These are phyloP conservation scores for Geosiphon pyriformis DNA, from an alignment of 192 early-diverging fungal genomes.

Conservation along the genomic window DNA sequence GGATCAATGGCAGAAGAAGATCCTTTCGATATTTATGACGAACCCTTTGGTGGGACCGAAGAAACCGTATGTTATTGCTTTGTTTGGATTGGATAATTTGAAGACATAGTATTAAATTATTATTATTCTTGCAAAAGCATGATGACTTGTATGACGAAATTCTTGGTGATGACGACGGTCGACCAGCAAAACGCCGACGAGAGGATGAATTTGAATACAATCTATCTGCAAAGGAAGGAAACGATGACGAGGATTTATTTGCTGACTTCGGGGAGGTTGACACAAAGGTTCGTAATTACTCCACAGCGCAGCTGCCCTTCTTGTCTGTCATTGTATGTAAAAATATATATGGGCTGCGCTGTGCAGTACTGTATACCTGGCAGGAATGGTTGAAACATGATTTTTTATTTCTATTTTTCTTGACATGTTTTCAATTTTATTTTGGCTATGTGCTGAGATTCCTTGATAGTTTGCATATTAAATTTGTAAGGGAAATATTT, in stretches of 20 bases:
- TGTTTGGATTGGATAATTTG: background rate
- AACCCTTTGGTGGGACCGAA: constrained; percentile 13
- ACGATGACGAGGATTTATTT: constrained; percentile 35
- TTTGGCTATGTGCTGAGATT: no score
- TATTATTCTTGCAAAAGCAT: constrained; percentile 15
- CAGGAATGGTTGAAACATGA: background rate
- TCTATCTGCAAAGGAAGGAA: background rate
- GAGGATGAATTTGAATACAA: background rate
- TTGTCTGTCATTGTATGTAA: constrained; percentile 16
- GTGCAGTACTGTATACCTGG: constrained; percentile 1
- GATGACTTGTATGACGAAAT: constrained; percentile 39
- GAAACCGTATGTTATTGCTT: constrained; percentile 4
- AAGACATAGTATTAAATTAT: background rate
- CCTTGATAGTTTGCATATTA: no score
- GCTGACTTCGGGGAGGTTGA: constrained; percentile 36
- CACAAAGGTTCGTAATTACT: constrained; percentile 30
- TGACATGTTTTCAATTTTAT: background rate
- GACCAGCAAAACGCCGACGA: constrained; percentile 26
- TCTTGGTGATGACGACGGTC: constrained; percentile 25
- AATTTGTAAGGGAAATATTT: no score
- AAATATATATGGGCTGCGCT: constrained; percentile 13
- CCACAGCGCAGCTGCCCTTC: constrained; percentile 13
- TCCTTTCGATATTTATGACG: constrained; percentile 18
- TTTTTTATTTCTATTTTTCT: background rate
- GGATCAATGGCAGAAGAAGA: background rate